Percentiles rank a stretch among this genome's conserved stretches.
These are phyloP conservation scores for Bipolaris gigantea DNA, from an alignment of 2,329 filamentous ascomycete genomes.

Conservation along the genomic window DNA sequence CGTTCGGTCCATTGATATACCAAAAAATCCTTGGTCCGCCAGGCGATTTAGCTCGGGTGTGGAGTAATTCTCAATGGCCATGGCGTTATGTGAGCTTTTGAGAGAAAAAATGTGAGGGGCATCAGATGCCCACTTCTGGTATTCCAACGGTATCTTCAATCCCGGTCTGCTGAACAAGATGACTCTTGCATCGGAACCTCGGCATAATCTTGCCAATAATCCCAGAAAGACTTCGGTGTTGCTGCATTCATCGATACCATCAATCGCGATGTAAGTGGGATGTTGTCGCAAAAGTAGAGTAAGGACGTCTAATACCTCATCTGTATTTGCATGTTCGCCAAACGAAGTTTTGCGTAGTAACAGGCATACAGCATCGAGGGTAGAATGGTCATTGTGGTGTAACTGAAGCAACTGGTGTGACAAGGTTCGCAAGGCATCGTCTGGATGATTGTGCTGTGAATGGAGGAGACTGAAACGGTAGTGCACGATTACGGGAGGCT, in stretches of 20 bases:
- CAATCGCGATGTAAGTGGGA: conserved; percentile 36
- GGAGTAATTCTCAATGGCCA: conserved; percentile 25
- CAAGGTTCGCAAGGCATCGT: conserved; percentile 31
- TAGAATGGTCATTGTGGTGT: conserved; percentile 27
- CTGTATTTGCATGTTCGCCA: conserved; percentile 27
- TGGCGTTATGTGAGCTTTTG: conserved; percentile 18
- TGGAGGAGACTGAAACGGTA: conserved; percentile 29
- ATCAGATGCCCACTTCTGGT: conserved; percentile 35
- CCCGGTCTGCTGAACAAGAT: conserved; percentile 33
- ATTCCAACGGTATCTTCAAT: conserved; percentile 31
- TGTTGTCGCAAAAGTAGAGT: conserved; percentile 34
- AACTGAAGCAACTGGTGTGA: conserved; percentile 30
- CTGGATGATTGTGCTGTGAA: conserved; percentile 19
- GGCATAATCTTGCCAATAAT: conserved; percentile 26
- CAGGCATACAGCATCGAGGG: conserved; percentile 33
- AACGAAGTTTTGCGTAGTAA: conserved; percentile 30
- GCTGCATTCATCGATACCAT: conserved; percentile 35
- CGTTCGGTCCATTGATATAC: conserved; percentile 30
- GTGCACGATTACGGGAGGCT: conserved; percentile 26
- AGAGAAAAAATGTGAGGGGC: conserved; percentile 29
- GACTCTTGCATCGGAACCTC: conserved; percentile 27
- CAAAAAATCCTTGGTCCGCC: conserved; percentile 37
- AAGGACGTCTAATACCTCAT: conserved; percentile 32
- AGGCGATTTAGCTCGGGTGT: conserved; percentile 25
- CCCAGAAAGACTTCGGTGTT: conserved; percentile 25